Evolutionary conservation across 345 rosid genomes (phyloP), one percentile per base, ranked within the genome.

Genomic region (Sapria himalayana): DNA sequence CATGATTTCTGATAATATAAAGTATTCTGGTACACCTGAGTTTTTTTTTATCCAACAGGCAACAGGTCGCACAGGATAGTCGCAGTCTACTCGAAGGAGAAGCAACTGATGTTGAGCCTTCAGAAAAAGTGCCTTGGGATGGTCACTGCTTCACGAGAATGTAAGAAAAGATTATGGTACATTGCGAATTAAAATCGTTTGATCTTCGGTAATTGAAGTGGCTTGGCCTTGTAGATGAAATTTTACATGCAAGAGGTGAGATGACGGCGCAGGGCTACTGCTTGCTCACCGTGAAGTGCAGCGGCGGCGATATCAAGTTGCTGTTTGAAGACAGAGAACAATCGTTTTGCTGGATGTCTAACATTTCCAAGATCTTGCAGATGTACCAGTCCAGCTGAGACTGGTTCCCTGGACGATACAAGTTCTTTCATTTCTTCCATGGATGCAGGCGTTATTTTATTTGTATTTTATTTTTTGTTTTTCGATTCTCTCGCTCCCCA

Each of bases 301-400:
- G 29, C 7, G 22, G 34, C 18, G 46, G 46, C 2, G 19, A 14
- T 8, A 42, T 42, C 22, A 42, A 42, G 46, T 34, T 42, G 14
- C 13, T 42, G 33, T 42, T 42, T 27, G 33, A 42, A 42, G 46
- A 42, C 21, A 27, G 3, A 27, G 3, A 42, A 3, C 46, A 42
- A 23, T 42, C 20, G 19, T 14, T 15, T 42, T 20, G 16, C 7
- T 25, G 46, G 46, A 42, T 42, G 21, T 27, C 46, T 3, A 42
- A 8, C 8, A 27, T 42, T 42, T 42, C 46, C 17, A 42, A 14
- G 9, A 4, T 42, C 19, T 9, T 42, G 18, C 15, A 21, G 27
- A 39, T 21, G 10, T 21, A n/a, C 15, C 19, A 19, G 4, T 20
- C 23, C 22, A 19, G 15, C 12, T n/a, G n/a, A n/a, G n/a, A n/a